Conservation (phyloP, 1,139 yeast genomes). For the Diutina siamensis region DNA sequence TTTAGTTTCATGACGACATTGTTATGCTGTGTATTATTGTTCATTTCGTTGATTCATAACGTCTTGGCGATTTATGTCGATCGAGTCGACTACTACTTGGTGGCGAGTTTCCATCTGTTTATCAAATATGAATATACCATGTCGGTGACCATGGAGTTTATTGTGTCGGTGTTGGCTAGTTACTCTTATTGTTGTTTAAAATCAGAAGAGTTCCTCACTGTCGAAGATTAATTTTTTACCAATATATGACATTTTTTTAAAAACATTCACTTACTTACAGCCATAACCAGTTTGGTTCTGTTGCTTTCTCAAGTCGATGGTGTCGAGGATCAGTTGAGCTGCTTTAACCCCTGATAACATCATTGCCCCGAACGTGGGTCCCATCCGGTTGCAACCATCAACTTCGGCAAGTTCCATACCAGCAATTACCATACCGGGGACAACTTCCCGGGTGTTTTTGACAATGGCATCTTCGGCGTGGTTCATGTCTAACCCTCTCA, state of each 20-base stretch:
- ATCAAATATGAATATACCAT: background rate
- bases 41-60: background rate
- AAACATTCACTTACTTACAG: background rate
- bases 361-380: constrained; percentile 81
- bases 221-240: background rate
- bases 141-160: background rate
- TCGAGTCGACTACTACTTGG: background rate
- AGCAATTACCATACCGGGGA: constrained; percentile 62
- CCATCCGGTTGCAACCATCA: constrained; percentile 74
- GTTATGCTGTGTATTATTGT: background rate
- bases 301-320: constrained; percentile 20
- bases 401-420: constrained; percentile 78
- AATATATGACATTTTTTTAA: background rate
- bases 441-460: constrained; percentile 56
- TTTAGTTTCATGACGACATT: background rate
- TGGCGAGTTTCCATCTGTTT: background rate
- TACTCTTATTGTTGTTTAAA: background rate
- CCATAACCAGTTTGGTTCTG: constrained; percentile 1
- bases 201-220: background rate
- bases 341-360: constrained; percentile 68
- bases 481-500: constrained; percentile 77
- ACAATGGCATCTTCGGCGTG: constrained; percentile 70
- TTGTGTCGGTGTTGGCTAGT: background rate
- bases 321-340: constrained; percentile 48
- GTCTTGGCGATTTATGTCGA: background rate